These are phyloP conservation scores for Tricholoma saponaceum DNA, from an alignment of 768 basidiomycete genomes.

Conservation along the genomic window DNA sequence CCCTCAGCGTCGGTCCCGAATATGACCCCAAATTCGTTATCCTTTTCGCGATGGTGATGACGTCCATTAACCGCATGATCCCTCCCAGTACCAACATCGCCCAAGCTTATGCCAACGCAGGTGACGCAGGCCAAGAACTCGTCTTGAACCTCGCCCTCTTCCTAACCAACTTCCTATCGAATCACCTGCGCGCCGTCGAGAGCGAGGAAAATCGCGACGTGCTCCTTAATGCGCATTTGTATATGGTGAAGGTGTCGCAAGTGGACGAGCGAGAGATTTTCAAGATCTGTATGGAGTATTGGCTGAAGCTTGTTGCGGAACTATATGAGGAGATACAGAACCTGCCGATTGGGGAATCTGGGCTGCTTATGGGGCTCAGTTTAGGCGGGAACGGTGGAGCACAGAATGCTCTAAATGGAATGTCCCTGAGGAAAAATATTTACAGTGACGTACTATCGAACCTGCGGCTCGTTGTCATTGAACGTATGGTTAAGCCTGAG, in stretches of 20 bases:
- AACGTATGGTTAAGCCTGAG: conserved; percentile 99
- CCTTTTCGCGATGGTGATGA: conserved; percentile 98
- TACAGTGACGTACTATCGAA: conserved; percentile 95
- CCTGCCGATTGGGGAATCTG: conserved; percentile 80
- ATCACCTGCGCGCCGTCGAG: conserved; percentile 92
- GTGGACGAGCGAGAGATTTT: conserved; percentile 99
- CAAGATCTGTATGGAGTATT: conserved; percentile 99
- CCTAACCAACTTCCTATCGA: conserved; percentile 92
- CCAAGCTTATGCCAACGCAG: conserved; percentile 83
- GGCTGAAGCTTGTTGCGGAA: conserved; percentile 92
- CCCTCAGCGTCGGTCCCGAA: conserved; percentile 89
- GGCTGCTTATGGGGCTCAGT: conserved; percentile 86
- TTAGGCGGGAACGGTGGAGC: conserved; percentile 60
- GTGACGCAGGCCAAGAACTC: conserved; percentile 93
- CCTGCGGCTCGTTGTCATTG: conserved; percentile 91
- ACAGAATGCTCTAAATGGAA: conserved; percentile 66
- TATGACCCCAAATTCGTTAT: conserved; percentile 98
- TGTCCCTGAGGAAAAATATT: conserved; percentile 86
- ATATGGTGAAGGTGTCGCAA: conserved; percentile 97
- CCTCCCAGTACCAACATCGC: conserved; percentile 94
- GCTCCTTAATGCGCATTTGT: conserved; percentile 92
- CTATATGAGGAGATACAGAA: conserved; percentile 96
- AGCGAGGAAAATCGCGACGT: conserved; percentile 87
- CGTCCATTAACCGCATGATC: conserved; percentile 93
- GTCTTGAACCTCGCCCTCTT: conserved; percentile 96